phyloP scores from a whole-genome alignment of 257 asterid species.

The Hygrophila difformis region DNA sequence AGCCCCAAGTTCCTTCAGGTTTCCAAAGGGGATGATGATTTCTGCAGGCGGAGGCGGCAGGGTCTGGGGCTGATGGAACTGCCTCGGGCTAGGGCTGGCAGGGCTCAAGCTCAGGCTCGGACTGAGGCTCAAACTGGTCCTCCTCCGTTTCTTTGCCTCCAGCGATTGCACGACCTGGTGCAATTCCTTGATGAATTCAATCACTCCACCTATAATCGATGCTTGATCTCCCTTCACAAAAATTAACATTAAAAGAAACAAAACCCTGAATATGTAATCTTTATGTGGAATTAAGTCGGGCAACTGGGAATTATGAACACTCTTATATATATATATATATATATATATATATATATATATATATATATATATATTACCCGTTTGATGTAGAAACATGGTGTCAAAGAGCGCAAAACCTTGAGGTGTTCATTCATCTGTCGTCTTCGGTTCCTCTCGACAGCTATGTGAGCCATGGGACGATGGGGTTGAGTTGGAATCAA shows the following conservation, averaged over 20 bases:
- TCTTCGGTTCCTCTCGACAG: constrained; percentile 90
- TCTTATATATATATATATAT: neutral
- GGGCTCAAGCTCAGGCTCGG: constrained; percentile 47
- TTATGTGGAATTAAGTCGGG: neutral
- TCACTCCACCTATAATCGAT: constrained; percentile 81
- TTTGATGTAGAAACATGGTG: constrained; percentile 92
- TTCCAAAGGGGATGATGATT: constrained; percentile 24
- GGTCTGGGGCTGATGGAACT: constrained; percentile 23
- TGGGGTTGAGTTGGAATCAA: neutral
- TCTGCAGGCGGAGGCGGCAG: constrained; percentile 33
- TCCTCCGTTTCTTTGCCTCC: constrained; percentile 68
- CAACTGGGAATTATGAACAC: neutral
- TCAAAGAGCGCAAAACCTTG: constrained; percentile 80
- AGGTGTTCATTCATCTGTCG: constrained; percentile 93
- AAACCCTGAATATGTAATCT: no score
- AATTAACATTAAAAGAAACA: neutral
- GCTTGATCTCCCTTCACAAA: constrained; percentile 83
- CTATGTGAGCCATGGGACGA: constrained; percentile 63
- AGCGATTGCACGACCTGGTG: constrained; percentile 70
- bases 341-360: neutral
- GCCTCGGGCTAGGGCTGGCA: constrained; percentile 50
- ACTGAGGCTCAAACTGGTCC: constrained; percentile 39
- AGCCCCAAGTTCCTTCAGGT: constrained; percentile 66
- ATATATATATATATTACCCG: constrained; percentile 43
- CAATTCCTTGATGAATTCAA: constrained; percentile 91